Evolutionary conservation across 345 rosid species (phyloP), one percentile per base, ranked within the genome.

Genomic region (Isatis tinctoria): DNA sequence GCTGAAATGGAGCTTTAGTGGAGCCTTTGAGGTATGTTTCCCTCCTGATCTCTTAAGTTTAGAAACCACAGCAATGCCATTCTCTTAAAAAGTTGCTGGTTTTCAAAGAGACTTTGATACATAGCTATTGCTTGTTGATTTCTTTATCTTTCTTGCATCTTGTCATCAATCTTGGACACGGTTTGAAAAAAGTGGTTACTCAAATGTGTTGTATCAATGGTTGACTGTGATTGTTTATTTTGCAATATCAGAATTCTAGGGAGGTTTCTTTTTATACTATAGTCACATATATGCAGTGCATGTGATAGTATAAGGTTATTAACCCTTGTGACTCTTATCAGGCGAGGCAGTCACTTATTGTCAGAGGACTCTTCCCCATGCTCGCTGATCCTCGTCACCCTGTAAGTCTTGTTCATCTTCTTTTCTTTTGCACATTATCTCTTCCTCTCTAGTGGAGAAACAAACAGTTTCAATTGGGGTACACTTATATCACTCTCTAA

Each of bases 1-100:
- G 80, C 81, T 95, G 54, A 95, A 82, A 74, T 95, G 99, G 99
- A 95, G 94, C 87, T 95, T 92, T 77, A 95, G 78, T 75, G 98
- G 98, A 73, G 98, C 99, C 41, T 95, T 89, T 80, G 99, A 95
- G 97, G 99, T 92, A 81, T 70, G 60, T 12, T 12, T 4, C 17
- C 37, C 17, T 26, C 39, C 14, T 28, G 35, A 2, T 57, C 17
- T 37, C 53, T 13, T 11, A 32, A 24, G 13, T 51, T 52, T 14
- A 40, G 16, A 26, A 37, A 33, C 11, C 18, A 39, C 40, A 27
- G 26, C 56, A 33, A 26, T 58, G 32, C 1, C 17, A 41, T 10
- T 41, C 57, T 13, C 26, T 17, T 18, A 4, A 14, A 41, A 36
- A 2, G 10, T 37, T 60, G 1, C 20, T 37, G 24, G 0, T 17